Evolutionary conservation across 2,329 filamentous ascomycete species (phyloP).

Genomic region (Dichotomopilus funicola): DNA sequence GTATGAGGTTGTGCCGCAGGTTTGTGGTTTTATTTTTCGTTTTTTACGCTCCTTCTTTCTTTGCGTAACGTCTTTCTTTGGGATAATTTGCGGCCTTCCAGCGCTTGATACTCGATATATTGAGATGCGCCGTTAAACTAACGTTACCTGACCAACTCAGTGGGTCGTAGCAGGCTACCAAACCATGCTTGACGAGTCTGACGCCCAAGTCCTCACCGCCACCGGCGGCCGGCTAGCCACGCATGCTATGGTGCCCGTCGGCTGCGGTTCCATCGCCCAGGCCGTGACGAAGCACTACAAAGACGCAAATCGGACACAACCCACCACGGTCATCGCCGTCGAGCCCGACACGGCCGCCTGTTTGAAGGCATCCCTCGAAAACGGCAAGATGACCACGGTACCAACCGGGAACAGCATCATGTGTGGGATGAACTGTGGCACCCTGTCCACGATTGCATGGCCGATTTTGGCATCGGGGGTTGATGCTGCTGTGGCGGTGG

Average conservation of each 20-base stretch:
- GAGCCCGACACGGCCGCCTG: constrained; percentile 62
- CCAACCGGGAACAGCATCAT: constrained; percentile 60
- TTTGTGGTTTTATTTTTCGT: constrained; percentile 23
- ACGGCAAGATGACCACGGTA: constrained; percentile 42
- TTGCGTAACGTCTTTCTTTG: background rate
- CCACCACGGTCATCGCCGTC: constrained; percentile 51
- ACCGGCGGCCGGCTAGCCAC: constrained; percentile 34
- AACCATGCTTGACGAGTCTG: constrained; percentile 64
- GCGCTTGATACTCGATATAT: too few relatives aligned
- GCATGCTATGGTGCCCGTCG: constrained; percentile 58
- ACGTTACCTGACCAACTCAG: constrained; percentile 21
- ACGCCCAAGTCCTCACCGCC: constrained; percentile 48
- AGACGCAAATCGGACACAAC: constrained; percentile 1
- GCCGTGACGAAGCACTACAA: constrained; percentile 63
- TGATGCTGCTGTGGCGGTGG: constrained; percentile 54
- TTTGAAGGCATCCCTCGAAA: constrained; percentile 46
- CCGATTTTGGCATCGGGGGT: constrained; percentile 50
- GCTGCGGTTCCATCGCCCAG: constrained; percentile 67
- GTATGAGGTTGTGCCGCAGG: constrained; percentile 58
- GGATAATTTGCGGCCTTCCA: background rate
- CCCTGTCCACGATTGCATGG: constrained; percentile 61
- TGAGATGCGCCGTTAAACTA: too few relatives aligned
- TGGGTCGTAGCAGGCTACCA: constrained; percentile 75
- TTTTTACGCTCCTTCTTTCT: background rate
- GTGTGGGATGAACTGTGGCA: constrained; percentile 68